Evolutionary conservation across 2,329 filamentous ascomycete genomes (phyloP).

Genomic region (Bipolaris bicolor): DNA sequence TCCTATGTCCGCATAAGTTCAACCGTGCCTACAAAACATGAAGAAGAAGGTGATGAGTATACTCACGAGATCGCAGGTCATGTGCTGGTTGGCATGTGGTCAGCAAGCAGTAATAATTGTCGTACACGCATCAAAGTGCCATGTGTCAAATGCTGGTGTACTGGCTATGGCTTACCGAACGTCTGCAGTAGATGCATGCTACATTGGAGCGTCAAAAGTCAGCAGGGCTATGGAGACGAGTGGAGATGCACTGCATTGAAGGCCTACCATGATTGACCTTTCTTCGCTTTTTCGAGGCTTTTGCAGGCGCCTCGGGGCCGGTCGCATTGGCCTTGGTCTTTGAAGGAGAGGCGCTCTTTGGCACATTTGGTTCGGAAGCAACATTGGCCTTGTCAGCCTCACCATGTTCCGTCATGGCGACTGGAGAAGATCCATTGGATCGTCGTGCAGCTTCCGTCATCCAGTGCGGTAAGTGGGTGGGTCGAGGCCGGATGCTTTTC

Average conservation of each 20-base stretch:
- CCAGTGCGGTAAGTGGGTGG: slow-evolving; percentile 40
- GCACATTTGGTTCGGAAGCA: slow-evolving; percentile 30
- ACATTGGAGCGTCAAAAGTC: slow-evolving; percentile 28
- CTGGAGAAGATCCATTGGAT: slow-evolving; percentile 47
- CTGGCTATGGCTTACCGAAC: slow-evolving; percentile 53
- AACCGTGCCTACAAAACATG: slow-evolving; percentile 42
- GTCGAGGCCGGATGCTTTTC: slow-evolving; percentile 38
- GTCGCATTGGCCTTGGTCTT: slow-evolving; percentile 39
- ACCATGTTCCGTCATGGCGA: slow-evolving; percentile 42
- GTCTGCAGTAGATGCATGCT: slow-evolving; percentile 61
- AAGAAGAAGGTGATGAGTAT: slow-evolving; percentile 13
- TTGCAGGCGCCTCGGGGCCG: slow-evolving; percentile 39
- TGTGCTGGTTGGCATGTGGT: slow-evolving; percentile 51
- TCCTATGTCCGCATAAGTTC: slow-evolving; percentile 64
- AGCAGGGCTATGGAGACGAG: slow-evolving; percentile 35
- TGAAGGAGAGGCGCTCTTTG: slow-evolving; percentile 38
- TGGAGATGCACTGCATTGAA: slow-evolving; percentile 31
- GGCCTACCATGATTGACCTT: slow-evolving; percentile 60
- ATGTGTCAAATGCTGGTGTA: slow-evolving; percentile 31
- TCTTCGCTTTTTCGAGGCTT: slow-evolving; percentile 56
- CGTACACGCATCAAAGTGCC: slow-evolving; percentile 24
- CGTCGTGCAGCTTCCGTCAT: slow-evolving; percentile 47
- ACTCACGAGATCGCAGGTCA: slow-evolving; percentile 61
- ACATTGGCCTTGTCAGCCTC: slow-evolving; percentile 39
- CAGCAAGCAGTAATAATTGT: slow-evolving; percentile 39